Evolutionary conservation across 768 basidiomycete species (phyloP).

Genomic region (Myochromella boudieri): DNA sequence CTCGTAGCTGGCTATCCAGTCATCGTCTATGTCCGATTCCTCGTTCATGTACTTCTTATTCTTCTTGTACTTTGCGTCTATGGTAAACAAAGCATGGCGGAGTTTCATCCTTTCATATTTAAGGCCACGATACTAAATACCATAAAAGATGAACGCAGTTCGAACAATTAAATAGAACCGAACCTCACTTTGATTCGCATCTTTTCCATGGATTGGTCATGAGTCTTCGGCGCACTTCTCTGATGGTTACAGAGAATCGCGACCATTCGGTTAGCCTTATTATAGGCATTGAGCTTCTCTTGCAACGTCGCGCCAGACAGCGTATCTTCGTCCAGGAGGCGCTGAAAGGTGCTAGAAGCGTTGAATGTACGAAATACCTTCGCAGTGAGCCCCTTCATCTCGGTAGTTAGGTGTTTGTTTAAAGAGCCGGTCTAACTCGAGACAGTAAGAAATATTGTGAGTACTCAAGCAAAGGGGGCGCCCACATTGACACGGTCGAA

Average conservation of each 20-base stretch:
- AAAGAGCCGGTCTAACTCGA: conserved; percentile 66
- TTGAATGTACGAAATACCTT: conserved; percentile 99
- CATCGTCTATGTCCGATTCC: conserved; percentile 94
- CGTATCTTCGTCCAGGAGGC: conserved; percentile 73
- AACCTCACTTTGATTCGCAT: conserved; percentile 81
- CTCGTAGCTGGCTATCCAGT: conserved; percentile 83
- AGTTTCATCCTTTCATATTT: conserved; percentile 99
- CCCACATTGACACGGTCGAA: conserved; percentile 95
- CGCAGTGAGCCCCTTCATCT: conserved; percentile 98
- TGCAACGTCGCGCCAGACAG: conserved; percentile 72
- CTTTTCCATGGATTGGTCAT: conserved; percentile 92
- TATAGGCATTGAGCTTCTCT: conserved; percentile 96
- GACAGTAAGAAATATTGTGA: conserved; percentile 22
- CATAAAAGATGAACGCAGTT: conserved; percentile 7
- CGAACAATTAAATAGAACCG: neutral
- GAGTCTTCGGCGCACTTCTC: conserved; percentile 87
- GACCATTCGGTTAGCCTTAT: conserved; percentile 94
- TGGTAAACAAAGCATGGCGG: conserved; percentile 78
- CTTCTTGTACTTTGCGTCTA: conserved; percentile 82
- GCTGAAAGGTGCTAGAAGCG: conserved; percentile 94
- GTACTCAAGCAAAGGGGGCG: too few species aligned
- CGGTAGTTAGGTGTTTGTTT: conserved; percentile 89
- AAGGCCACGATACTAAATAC: conserved; percentile 71
- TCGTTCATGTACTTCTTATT: conserved; percentile 73
- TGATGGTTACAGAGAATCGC: conserved; percentile 99